A percentile compares a stretch with the other conserved stretches of the same genome.
These are phyloP conservation scores for Oryza coarctata DNA, from an alignment of 176 grass and related monocot species.

Conservation along the genomic window DNA sequence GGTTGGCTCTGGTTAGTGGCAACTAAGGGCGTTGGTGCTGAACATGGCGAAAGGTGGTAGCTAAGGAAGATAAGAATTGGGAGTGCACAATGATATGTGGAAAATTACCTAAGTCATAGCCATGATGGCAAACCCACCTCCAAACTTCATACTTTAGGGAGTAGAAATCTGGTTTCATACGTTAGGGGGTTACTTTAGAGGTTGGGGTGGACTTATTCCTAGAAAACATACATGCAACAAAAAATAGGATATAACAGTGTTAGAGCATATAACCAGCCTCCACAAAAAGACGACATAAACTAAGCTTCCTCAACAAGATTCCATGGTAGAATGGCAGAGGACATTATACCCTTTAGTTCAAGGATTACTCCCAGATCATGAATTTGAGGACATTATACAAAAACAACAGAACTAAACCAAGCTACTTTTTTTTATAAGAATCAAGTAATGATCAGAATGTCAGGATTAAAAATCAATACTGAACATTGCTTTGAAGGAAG, in stretches of 20 bases:
- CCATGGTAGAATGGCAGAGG: not conserved
- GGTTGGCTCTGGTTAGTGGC: not conserved
- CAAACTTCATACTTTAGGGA: not conserved
- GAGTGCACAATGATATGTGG: not conserved
- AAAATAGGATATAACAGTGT: slow-evolving; percentile 16
- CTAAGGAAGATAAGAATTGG: not conserved
- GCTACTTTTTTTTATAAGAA: not conserved
- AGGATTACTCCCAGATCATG: not conserved
- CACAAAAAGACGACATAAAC: not conserved
- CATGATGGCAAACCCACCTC: not conserved
- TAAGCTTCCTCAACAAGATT: slow-evolving; percentile 7
- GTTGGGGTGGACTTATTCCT: not conserved
- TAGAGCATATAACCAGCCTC: not conserved
- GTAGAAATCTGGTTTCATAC: not conserved
- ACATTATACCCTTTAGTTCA: not conserved
- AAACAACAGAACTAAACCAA: slow-evolving; percentile 16
- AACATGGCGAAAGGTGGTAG: not conserved
- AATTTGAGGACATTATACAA: not conserved
- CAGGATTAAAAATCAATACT: slow-evolving; percentile 8
- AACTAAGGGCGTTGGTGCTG: not conserved
- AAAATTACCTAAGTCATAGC: not conserved
- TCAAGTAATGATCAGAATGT: slow-evolving; percentile 2
- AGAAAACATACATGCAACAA: not conserved
- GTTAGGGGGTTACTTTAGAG: not conserved
- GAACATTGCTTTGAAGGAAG: slow-evolving; percentile 3